Conservation (phyloP, 1,139 yeast genomes). For the Kodamaea suecica region DNA sequence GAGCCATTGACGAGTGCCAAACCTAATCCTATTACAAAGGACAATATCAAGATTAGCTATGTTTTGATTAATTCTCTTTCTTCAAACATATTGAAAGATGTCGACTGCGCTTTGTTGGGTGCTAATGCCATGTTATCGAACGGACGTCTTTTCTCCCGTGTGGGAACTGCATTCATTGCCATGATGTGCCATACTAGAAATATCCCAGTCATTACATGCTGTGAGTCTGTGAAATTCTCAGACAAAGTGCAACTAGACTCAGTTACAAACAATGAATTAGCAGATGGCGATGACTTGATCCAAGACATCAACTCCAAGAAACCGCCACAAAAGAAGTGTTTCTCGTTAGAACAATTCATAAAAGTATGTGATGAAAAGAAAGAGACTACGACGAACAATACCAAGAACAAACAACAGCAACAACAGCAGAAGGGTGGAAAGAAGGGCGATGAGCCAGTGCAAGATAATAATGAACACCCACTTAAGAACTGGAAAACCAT, state of each 20-base stretch:
- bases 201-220: constrained; percentile 91
- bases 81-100: constrained; percentile 70
- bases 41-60: constrained; percentile 47
- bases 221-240: constrained; percentile 92
- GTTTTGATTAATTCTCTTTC: constrained; percentile 77
- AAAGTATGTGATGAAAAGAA: constrained; percentile 35
- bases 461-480: constrained; percentile 31
- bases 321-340: constrained; percentile 61
- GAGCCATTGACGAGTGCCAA: too few relatives aligned
- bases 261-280: constrained; percentile 88
- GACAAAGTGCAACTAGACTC: constrained; percentile 95
- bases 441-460: constrained; percentile 17
- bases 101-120: constrained; percentile 88
- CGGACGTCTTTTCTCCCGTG: constrained; percentile 89
- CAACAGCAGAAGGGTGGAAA: constrained; percentile 23
- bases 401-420: constrained; percentile 18
- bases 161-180: constrained; percentile 92
- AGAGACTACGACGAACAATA: constrained; percentile 14
- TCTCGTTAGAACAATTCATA: constrained; percentile 65
- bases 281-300: constrained; percentile 75
- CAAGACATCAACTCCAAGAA: constrained; percentile 43
- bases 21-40: constrained; percentile 32
- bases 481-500: constrained; percentile 64
- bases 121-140: constrained; percentile 97
- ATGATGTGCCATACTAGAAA: constrained; percentile 86